Base-by-base conservation (phyloP, 495 filamentous ascomycete species). In the Hypomontagnella submonticulosa region DNA sequence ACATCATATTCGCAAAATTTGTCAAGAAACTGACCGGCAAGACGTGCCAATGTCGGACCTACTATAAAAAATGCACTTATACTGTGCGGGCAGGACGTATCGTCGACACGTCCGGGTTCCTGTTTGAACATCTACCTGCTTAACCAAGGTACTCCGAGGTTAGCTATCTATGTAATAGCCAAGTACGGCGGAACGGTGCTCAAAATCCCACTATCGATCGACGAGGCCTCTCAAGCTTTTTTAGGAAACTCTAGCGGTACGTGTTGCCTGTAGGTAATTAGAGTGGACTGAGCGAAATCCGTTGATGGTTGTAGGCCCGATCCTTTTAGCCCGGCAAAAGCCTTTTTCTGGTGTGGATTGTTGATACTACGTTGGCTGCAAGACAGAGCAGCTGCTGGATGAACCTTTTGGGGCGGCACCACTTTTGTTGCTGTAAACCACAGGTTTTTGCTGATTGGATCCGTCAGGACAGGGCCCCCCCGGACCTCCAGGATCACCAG, bases 311-410 rank as follows among this genome's bases (percentile, higher is more conserved):
- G 65, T 63, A 63, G 58, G 65, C 41, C 65, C 65, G 65, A 53
- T 59, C 55, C 50, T 60, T 69, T 69, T 69, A 69, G 60, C 60
- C 60, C 66, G 60, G 37, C 49, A 59, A 63, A 63, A 59, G 36
- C 65, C 53, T 44, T 58, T 52, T 66, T 60, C 57, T 47, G 42
- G 48, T 37, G 43, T 63, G 49, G 54, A 30, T 44, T 36, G 56
- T 63, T 56, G 66, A 69, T 69, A 60, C 66, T 48, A 63, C 59
- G 55, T 64, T 63, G 44, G 59, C 60, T 69, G 50, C 66, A 57
- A 52, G 51, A 61, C 49, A 63, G 46, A 62, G 33, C 42, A 38
- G 40, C 23, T 62, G 59, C 48, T 68, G 37, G 41, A 58, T 46
- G 54, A 59, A 48, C 33, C 40, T 42, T 68, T 59, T 60, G 61